These are phyloP conservation scores for Plasmodium knowlesi DNA, from an alignment of 169 alveolate species.

Conservation along the genomic window DNA sequence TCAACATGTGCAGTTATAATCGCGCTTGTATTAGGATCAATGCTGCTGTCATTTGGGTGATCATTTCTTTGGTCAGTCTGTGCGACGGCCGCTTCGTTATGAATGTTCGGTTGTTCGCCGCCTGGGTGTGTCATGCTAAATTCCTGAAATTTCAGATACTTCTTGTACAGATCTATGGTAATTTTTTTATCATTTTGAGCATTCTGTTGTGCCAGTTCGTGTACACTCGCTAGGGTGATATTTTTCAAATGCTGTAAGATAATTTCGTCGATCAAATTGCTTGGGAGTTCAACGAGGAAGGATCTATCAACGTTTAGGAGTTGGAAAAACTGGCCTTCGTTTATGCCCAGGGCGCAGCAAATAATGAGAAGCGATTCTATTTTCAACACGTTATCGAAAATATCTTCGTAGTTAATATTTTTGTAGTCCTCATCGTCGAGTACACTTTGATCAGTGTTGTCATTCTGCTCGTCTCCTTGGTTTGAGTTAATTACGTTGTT, in stretches of 20 bases:
- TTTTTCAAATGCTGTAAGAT: constrained; percentile 62
- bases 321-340: constrained; percentile 53
- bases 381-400: constrained; percentile 50
- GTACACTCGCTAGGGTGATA: constrained; percentile 25
- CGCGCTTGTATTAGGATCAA: neutral
- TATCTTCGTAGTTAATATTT: constrained; percentile 64
- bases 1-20: neutral
- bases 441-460: neutral
- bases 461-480: neutral
- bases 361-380: constrained; percentile 71
- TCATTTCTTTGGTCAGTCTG: neutral
- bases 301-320: constrained; percentile 70
- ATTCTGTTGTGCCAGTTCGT: constrained; percentile 48
- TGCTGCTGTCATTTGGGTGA: neutral
- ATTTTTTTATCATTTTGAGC: constrained; percentile 18
- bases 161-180: constrained; percentile 45
- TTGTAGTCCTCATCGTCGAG: constrained; percentile 50
- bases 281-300: constrained; percentile 56
- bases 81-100: neutral
- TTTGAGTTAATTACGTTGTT: neutral
- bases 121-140: constrained; percentile 1
- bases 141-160: constrained; percentile 49
- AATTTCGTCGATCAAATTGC: constrained; percentile 63
- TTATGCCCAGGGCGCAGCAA: constrained; percentile 68
- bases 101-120: neutral